Conservation (phyloP, 805 yeast genomes). For the Myxozyma kluyveri region DNA sequence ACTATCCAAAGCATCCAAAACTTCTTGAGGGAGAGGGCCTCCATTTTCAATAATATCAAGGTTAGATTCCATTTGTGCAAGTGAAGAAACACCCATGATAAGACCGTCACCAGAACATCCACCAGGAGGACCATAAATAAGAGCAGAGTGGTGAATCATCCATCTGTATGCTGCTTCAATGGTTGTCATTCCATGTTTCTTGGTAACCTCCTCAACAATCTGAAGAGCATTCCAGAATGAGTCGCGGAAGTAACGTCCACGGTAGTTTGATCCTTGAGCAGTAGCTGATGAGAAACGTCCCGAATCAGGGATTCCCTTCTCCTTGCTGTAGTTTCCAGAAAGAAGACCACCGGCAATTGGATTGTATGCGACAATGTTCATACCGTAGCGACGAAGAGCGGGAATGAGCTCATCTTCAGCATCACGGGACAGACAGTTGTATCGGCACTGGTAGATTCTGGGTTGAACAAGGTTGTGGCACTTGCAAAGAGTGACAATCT, state of each 20-base stretch:
- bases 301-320: neutral
- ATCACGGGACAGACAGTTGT: constrained; percentile 33
- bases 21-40: constrained; percentile 33
- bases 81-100: constrained; percentile 16
- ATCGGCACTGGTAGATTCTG: constrained; percentile 34
- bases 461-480: constrained; percentile 23
- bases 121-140: constrained; percentile 14
- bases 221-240: constrained; percentile 18
- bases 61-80: constrained; percentile 12
- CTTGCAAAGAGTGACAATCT: constrained; percentile 8
- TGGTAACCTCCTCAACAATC: constrained; percentile 6
- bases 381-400: constrained; percentile 26
- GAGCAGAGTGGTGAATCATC: constrained; percentile 16
- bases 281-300: constrained; percentile 4
- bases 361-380: constrained; percentile 33
- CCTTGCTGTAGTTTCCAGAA: constrained; percentile 17
- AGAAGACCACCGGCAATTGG: constrained; percentile 23
- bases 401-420: constrained; percentile 33
- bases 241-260: constrained; percentile 17
- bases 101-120: constrained; percentile 19
- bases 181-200: constrained; percentile 12
- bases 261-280: constrained; percentile 4
- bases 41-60: constrained; percentile 22
- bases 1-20: constrained; percentile 30
- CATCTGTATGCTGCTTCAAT: constrained; percentile 20